Evolutionary conservation across 129 eudicot genomes (phyloP), one percentile per base, ranked within the genome.

Genomic region (Chrysanthemum lavandulifolium): DNA sequence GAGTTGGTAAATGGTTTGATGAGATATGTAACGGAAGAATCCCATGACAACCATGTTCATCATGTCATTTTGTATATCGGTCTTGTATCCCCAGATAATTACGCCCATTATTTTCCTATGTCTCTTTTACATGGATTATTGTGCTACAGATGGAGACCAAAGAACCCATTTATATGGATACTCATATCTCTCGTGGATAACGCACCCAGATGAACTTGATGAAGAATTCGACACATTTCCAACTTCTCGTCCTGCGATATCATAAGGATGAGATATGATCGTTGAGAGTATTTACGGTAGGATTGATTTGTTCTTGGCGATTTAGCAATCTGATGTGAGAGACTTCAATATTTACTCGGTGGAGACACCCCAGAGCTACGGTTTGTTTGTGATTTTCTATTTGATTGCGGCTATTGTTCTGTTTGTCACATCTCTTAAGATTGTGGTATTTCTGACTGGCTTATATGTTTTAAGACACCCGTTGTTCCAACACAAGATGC

Each of bases 221-320:
- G 97, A 90, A 80, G 97, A 90, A 74, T 90, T 90, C n/a, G 97
- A 90, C 66, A 64, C 91, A 5, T 87, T 90, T 69, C 97, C 95
- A 12, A 85, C 94, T 0, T 36, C 83, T 43, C 80, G 69, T 65
- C 67, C 14, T 84, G 19, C 12, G 95, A 84, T 5, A 36, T 82
- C 4, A 85, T 91, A 2, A 61, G 94, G n/a, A 75, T 67, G 73
- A 82, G 95, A 67, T 91, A 91, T 25, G 97, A 91, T 52, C 86
- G 95, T 6, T 91, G 58, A 68, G 58, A 91, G 88, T 47, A 79
- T 91, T 18, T 88, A n/a, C 88, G 89, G 95, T 1, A 76, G 89
- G 67, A 80, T 87, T 67, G 68, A 63, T n/a, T 88, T 2, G 92
- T 88, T 29, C 81, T 84, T 25, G 95, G 92, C 0, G 95, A 91